Evolutionary conservation across 257 asterid species (phyloP).

Genomic region (Phtheirospermum japonicum): DNA sequence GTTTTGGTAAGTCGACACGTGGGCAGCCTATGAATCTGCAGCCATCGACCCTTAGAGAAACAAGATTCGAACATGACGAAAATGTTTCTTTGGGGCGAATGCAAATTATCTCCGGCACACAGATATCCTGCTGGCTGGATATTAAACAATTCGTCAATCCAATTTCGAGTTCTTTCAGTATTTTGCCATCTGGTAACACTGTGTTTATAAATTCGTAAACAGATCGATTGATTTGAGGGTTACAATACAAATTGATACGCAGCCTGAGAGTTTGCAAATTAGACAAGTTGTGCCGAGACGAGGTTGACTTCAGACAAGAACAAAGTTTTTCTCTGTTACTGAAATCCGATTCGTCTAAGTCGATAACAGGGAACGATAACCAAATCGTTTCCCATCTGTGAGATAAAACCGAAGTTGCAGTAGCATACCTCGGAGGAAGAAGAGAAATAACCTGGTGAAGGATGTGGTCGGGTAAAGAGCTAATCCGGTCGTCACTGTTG

Average conservation of each 20-base stretch:
- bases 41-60: background rate
- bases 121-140: background rate
- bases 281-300: background rate
- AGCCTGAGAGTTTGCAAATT: background rate
- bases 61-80: background rate
- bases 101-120: background rate
- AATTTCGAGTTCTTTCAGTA: background rate
- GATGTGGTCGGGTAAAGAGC: background rate
- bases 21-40: background rate
- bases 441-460: background rate
- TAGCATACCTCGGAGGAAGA: background rate
- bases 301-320: background rate
- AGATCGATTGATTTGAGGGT: background rate
- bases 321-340: background rate
- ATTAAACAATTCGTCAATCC: background rate
- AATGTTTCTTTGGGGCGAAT: background rate
- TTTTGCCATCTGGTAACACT: background rate
- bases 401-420: background rate
- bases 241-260: background rate
- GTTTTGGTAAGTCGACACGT: background rate
- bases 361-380: background rate
- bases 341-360: background rate
- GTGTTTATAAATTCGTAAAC: background rate
- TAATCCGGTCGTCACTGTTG: background rate
- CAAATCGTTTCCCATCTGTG: background rate